Evolutionary conservation across 148 eudicot species (phyloP).

Genomic region (Nepenthes gracilis): DNA sequence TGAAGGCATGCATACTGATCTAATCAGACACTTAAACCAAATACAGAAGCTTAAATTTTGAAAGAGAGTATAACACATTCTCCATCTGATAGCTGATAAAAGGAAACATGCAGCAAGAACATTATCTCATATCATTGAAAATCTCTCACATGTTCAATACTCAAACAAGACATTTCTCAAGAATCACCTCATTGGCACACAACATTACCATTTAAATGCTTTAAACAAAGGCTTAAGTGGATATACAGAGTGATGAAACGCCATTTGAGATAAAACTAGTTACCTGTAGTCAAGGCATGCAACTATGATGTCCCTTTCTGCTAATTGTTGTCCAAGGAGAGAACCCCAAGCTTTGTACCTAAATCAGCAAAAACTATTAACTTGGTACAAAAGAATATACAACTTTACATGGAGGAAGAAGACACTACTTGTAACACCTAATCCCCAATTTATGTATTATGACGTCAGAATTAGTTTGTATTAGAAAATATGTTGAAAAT

Average conservation of each 20-base stretch:
- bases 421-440: neutral
- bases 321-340: conserved; percentile 79
- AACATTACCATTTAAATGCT: neutral
- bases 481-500: no score
- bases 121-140: no score
- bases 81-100: neutral
- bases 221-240: neutral
- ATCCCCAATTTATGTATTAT: no score
- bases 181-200: neutral
- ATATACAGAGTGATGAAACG: neutral
- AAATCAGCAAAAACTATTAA: conserved; percentile 9
- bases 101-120: neutral
- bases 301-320: conserved; percentile 84
- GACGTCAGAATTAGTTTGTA: no score
- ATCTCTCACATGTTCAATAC: no score
- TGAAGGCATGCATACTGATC: no score
- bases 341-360: conserved; percentile 99
- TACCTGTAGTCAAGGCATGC: conserved; percentile 98
- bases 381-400: neutral
- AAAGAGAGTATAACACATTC: neutral
- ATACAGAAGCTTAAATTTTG: neutral
- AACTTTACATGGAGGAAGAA: neutral
- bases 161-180: no score
- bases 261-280: neutral
- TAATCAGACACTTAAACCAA: no score